Conservation (phyloP, 192 early-diverging fungal genomes). For the Chytriomyces sp. region DNA sequence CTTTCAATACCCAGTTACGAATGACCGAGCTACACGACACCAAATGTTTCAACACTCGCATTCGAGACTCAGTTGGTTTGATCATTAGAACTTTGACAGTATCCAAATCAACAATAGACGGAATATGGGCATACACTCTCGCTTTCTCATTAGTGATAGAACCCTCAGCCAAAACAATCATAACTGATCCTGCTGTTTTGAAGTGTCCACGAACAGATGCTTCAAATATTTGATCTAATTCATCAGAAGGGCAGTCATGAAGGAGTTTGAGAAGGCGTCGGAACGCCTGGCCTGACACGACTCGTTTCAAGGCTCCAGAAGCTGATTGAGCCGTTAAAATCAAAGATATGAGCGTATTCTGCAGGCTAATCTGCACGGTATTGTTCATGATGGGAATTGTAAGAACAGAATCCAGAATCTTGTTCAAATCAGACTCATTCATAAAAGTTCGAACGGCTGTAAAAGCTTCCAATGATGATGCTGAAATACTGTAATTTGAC, state of each 20-base stretch:
- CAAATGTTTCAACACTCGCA: constrained; percentile 5
- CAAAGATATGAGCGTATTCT: constrained; percentile 11
- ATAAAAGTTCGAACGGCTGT: constrained; percentile 1
- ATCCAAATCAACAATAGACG: constrained; percentile 32
- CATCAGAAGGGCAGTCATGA: constrained; percentile 15
- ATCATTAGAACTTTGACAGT: constrained; percentile 19
- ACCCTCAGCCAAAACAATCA: not conserved
- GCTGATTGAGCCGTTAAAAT: not conserved
- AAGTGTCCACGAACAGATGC: not conserved
- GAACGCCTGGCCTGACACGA: constrained; percentile 7
- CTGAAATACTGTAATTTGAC: constrained; percentile 1
- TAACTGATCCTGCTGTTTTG: not conserved
- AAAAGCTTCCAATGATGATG: not conserved
- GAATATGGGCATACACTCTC: constrained; percentile 27
- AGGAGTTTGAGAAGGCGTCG: constrained; percentile 26
- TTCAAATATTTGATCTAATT: constrained; percentile 36
- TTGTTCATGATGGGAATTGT: constrained; percentile 14
- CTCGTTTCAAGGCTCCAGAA: not conserved
- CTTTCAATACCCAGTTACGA: constrained; percentile 6
- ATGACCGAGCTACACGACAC: constrained; percentile 7
- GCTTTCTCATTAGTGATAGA: too few relatives aligned
- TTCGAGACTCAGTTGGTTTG: not conserved
- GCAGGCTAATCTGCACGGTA: not conserved
- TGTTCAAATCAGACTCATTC: constrained; percentile 7
- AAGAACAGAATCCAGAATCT: constrained; percentile 12